A percentile compares a stretch with the other conserved stretches of the same genome.
These are phyloP conservation scores for Mortierella sp. DNA, from an alignment of 371 early-diverging fungal species.

Conservation along the genomic window DNA sequence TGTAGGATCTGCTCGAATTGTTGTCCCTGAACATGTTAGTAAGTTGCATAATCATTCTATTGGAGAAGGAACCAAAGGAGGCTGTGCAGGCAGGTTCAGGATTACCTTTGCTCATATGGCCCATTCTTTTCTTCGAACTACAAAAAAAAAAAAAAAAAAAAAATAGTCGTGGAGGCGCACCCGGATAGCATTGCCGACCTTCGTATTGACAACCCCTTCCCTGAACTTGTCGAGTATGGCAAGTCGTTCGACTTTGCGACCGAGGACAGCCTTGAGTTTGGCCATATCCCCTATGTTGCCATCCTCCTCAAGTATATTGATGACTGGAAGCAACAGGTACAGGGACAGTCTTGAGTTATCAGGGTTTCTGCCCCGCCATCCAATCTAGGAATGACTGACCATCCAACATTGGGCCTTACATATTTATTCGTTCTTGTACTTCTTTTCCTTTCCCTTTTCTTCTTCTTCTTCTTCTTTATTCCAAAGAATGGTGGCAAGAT, in stretches of 20 bases:
- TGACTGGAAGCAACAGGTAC: slow-evolving; percentile 66
- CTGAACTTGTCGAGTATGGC: slow-evolving; percentile 69
- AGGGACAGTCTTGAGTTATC: slow-evolving; percentile 3
- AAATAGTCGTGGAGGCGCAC: slow-evolving; percentile 89
- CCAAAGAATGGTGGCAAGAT: slow-evolving; percentile 59
- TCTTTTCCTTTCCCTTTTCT: too few relatives aligned
- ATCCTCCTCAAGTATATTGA: slow-evolving; percentile 80
- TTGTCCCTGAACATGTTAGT: slow-evolving; percentile 81
- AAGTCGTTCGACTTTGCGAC: slow-evolving; percentile 70
- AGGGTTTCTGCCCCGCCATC: too few relatives aligned
- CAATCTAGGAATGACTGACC: too few relatives aligned
- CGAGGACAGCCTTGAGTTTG: slow-evolving; percentile 76
- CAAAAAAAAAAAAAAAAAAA: too few relatives aligned
- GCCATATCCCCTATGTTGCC: slow-evolving; percentile 87
- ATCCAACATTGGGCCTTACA: too few relatives aligned
- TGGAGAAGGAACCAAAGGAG: neutral
- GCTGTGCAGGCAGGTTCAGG: too few relatives aligned
- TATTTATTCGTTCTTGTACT: too few relatives aligned
- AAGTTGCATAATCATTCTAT: slow-evolving; percentile 11
- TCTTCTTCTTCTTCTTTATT: neutral
- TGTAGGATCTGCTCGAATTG: slow-evolving; percentile 74
- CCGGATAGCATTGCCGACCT: slow-evolving; percentile 82
- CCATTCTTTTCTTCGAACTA: neutral
- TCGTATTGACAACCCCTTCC: slow-evolving; percentile 85
- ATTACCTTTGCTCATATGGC: neutral